phyloP scores from a whole-genome alignment of 2,329 filamentous ascomycete species.

The Colletotrichum tabaci region DNA sequence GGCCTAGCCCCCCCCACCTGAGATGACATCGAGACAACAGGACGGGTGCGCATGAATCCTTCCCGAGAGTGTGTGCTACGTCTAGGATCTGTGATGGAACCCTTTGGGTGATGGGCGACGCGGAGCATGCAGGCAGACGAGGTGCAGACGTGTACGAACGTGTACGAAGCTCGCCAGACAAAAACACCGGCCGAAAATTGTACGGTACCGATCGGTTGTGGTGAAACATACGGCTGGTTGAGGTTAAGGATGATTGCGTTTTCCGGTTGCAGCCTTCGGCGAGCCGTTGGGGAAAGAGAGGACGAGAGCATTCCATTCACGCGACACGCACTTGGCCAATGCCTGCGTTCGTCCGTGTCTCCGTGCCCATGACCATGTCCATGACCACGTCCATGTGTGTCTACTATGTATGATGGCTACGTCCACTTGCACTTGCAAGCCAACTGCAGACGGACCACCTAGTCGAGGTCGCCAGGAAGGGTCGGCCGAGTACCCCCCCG shows the following conservation, averaged over 20 bases:
- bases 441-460: neutral
- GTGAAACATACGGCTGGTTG: conserved; percentile 13
- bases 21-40: neutral
- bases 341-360: neutral
- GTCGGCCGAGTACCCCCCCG: conserved; percentile 29
- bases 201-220: conserved; percentile 1
- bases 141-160: conserved; percentile 20
- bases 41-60: conserved; percentile 5
- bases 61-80: conserved; percentile 6
- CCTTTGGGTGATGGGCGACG: conserved; percentile 4
- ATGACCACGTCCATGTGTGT: too few relatives aligned
- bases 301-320: neutral
- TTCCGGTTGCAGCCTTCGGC: conserved; percentile 22
- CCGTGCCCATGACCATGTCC: neutral
- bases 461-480: conserved; percentile 5
- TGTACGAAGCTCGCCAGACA: neutral
- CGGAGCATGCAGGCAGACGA: conserved; percentile 19
- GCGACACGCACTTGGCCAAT: neutral
- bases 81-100: conserved; percentile 5
- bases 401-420: neutral
- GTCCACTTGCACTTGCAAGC: neutral
- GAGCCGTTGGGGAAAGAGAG: conserved; percentile 8
- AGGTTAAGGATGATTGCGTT: conserved; percentile 23
- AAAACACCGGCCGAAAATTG: neutral
- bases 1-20: neutral